phyloP scores from a whole-genome alignment of 139 green algal species.

The Raphidocelis subcapitata region DNA sequence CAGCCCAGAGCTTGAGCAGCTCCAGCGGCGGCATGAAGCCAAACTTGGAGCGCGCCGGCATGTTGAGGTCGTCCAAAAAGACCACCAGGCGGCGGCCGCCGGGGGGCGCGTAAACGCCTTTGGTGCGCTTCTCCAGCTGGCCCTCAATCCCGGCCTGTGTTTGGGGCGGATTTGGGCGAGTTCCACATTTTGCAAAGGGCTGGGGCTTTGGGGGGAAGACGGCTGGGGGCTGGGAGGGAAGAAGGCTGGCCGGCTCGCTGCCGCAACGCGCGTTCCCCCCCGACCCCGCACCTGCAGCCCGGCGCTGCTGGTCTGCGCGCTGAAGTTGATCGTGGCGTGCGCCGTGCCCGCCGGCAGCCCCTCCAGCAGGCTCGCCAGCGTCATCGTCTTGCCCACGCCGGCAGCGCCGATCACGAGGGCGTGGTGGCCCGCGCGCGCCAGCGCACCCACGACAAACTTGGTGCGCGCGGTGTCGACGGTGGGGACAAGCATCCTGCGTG shows the following conservation, averaged over 20 bases:
- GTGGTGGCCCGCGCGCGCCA: conserved; percentile 56
- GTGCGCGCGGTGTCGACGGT: conserved; percentile 74
- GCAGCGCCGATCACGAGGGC: conserved; percentile 72
- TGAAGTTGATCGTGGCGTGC: conserved; percentile 75
- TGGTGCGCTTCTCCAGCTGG: conserved; percentile 85
- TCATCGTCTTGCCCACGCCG: conserved; percentile 83
- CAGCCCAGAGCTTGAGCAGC: conserved; percentile 84
- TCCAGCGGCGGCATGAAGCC: conserved; percentile 86
- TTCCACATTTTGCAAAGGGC: neutral
- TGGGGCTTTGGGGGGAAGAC: no score
- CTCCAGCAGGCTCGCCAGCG: conserved; percentile 60
- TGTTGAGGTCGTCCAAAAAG: conserved; percentile 94
- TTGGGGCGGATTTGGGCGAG: no score
- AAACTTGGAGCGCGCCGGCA: conserved; percentile 91
- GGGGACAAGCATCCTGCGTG: conserved; percentile 53
- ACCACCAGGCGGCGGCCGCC: conserved; percentile 81
- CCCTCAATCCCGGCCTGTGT: conserved; percentile 80
- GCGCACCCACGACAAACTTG: conserved; percentile 46
- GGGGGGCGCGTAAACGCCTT: conserved; percentile 75
- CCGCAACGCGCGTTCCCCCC: no score
- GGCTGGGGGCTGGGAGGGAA: no score
- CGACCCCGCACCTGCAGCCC: conserved; percentile 51
- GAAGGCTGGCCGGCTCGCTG: no score
- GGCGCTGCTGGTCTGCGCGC: conserved; percentile 64
- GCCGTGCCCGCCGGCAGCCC: conserved; percentile 48